Percentiles rank a stretch among this genome's conserved stretches.
Conservation (phyloP, 2,329 filamentous ascomycete species). For the Colletotrichum sidae region DNA sequence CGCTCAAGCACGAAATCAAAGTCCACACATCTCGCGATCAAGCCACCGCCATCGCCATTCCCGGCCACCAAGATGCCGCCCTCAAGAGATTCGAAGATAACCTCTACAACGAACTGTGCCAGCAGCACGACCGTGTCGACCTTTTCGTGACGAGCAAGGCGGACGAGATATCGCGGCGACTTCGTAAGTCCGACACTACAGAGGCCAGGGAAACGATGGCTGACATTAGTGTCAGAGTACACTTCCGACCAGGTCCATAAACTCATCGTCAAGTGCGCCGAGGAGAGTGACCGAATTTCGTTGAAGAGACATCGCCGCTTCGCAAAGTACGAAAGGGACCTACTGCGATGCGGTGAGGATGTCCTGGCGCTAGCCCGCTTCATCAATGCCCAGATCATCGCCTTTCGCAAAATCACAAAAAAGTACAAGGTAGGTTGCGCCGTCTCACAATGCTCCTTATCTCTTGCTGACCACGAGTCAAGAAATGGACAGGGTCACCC, state of each 20-base stretch:
- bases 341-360: slow-evolving; percentile 74
- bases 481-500: slow-evolving; percentile 85
- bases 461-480: slow-evolving; percentile 38
- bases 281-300: slow-evolving; percentile 48
- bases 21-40: slow-evolving; percentile 79
- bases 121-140: slow-evolving; percentile 81
- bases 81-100: slow-evolving; percentile 75
- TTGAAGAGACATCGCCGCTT: slow-evolving; percentile 64
- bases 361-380: slow-evolving; percentile 78
- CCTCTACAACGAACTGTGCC: slow-evolving; percentile 77
- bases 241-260: slow-evolving; percentile 61
- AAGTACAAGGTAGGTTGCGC: slow-evolving; percentile 75
- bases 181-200: slow-evolving; percentile 60
- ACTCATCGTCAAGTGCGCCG: slow-evolving; percentile 57
- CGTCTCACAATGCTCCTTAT: slow-evolving; percentile 13
- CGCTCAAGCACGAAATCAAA: slow-evolving; percentile 87
- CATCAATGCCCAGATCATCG: slow-evolving; percentile 77
- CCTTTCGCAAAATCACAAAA: slow-evolving; percentile 85
- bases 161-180: slow-evolving; percentile 78
- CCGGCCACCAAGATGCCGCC: slow-evolving; percentile 72
- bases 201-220: neutral
- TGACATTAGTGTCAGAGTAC: slow-evolving; percentile 53
- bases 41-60: slow-evolving; percentile 78
- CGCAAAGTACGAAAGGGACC: slow-evolving; percentile 64
- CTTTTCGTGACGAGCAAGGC: slow-evolving; percentile 85